phyloP scores from a whole-genome alignment of 306 rosid genomes.

The Cyclanthera cordifolia region DNA sequence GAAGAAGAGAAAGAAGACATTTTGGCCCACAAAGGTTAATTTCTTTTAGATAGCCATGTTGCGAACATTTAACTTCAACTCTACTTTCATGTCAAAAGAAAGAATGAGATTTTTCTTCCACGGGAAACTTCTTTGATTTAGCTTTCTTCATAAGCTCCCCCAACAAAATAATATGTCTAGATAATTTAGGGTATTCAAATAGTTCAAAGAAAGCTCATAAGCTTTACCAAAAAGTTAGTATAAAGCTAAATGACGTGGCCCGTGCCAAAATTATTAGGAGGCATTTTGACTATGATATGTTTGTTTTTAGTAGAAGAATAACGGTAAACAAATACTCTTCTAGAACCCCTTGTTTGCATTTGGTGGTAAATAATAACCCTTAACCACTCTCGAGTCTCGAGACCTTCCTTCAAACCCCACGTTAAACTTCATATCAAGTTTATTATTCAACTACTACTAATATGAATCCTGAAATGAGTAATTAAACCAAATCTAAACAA shows the following conservation, averaged over 20 bases:
- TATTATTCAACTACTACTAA: no score
- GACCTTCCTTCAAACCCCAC: no score
- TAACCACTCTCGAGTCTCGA: no score
- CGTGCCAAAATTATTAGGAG: not conserved
- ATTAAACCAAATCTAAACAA: no score
- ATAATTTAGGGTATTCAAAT: not conserved
- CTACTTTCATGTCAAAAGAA: constrained; percentile 5
- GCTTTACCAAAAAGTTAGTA: not conserved
- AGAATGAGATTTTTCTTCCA: not conserved
- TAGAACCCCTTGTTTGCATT: no score
- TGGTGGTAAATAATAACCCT: no score
- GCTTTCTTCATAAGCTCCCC: not conserved
- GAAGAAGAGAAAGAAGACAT: not conserved
- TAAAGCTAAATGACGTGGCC: not conserved
- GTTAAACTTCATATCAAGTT: no score
- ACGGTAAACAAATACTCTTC: no score
- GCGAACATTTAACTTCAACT: constrained; percentile 12
- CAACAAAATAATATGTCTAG: not conserved
- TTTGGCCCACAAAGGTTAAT: constrained; percentile 16
- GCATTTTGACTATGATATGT: not conserved
- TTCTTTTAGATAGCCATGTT: constrained; percentile 14
- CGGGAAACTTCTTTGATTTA: constrained; percentile 2
- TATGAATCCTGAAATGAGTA: no score
- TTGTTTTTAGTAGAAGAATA: no score
- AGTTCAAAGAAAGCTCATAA: not conserved